Evolutionary conservation across 2,329 filamentous ascomycete genomes (phyloP).

Genomic region (Neofusicoccum umdonicola): DNA sequence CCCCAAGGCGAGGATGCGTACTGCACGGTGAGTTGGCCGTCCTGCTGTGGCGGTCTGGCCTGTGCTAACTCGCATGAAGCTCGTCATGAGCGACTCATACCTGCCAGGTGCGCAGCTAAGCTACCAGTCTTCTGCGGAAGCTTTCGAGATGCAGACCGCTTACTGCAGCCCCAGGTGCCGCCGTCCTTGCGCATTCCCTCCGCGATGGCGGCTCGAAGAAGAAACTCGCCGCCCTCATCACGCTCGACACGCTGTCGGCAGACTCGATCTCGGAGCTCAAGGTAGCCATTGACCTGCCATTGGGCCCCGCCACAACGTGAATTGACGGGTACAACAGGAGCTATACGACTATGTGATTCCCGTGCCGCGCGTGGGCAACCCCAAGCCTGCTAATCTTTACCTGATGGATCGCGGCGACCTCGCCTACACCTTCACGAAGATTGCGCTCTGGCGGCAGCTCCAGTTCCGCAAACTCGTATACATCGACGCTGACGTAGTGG

Average conservation of each 20-base stretch:
- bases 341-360: constrained; percentile 88
- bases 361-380: constrained; percentile 75
- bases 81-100: constrained; percentile 88
- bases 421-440: constrained; percentile 92
- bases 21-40: constrained; percentile 51
- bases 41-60: not conserved
- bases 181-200: constrained; percentile 90
- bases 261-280: constrained; percentile 76
- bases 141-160: constrained; percentile 2
- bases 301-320: constrained; percentile 10
- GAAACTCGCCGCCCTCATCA: constrained; percentile 82
- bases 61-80: constrained; percentile 53
- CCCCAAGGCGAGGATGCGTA: constrained; percentile 57
- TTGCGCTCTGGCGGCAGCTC: constrained; percentile 85
- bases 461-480: constrained; percentile 94
- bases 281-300: constrained; percentile 44
- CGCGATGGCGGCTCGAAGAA: constrained; percentile 85
- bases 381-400: constrained; percentile 75
- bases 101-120: constrained; percentile 66
- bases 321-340: constrained; percentile 48
- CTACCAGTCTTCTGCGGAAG: constrained; percentile 7
- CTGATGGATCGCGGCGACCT: constrained; percentile 91
- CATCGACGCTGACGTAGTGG: constrained; percentile 91
- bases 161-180: constrained; percentile 62
- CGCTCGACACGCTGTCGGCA: constrained; percentile 71